Conservation (phyloP, 306 rosid genomes). For the Prunus padus region DNA sequence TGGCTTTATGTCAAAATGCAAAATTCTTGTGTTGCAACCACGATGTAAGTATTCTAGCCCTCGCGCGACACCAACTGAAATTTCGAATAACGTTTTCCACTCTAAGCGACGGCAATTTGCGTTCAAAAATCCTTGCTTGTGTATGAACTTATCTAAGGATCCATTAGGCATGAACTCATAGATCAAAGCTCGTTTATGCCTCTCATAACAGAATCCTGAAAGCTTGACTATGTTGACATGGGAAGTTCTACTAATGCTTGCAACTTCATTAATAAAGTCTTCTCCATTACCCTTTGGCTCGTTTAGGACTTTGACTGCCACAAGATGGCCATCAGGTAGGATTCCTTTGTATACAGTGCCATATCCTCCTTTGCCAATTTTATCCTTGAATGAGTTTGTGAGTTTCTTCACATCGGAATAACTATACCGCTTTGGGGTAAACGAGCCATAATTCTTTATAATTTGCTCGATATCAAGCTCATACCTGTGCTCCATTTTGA, state of each 20-base stretch:
- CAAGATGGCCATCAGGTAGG: slow-evolving; percentile 27
- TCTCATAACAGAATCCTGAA: too few relatives aligned
- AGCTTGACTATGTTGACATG: too few relatives aligned
- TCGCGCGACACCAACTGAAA: slow-evolving; percentile 37
- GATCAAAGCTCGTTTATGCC: slow-evolving; percentile 32
- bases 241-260: slow-evolving; percentile 23
- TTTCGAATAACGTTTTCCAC: slow-evolving; percentile 17
- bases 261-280: background rate
- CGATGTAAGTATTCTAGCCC: slow-evolving; percentile 47
- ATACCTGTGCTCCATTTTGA: background rate
- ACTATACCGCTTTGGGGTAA: slow-evolving; percentile 23
- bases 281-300: slow-evolving; percentile 32
- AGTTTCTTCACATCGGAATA: slow-evolving; percentile 26
- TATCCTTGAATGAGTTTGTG: slow-evolving; percentile 29
- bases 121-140: background rate
- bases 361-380: slow-evolving; percentile 42
- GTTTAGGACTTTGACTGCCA: slow-evolving; percentile 35
- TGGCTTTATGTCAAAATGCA: slow-evolving; percentile 39
- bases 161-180: slow-evolving; percentile 19
- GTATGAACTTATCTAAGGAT: slow-evolving; percentile 35
- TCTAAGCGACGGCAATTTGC: slow-evolving; percentile 14
- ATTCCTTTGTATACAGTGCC: slow-evolving; percentile 21
- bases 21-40: slow-evolving; percentile 35
- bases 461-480: background rate
- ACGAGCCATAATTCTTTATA: background rate